These are phyloP conservation scores for Cornus controversa DNA, from an alignment of 148 eudicot species.

Conservation along the genomic window DNA sequence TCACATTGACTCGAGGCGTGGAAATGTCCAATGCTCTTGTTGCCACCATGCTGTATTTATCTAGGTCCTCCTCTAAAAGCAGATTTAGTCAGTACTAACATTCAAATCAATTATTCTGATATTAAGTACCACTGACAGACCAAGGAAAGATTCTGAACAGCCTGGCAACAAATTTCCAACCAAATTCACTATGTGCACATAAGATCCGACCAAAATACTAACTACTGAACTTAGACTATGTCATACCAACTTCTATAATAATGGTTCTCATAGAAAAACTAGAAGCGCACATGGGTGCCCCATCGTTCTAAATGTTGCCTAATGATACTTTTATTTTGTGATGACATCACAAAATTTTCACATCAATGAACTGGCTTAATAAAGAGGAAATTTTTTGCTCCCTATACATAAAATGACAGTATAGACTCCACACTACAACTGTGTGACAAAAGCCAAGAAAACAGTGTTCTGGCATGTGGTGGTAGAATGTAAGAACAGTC, in stretches of 20 bases:
- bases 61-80: too few species aligned
- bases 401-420: background rate
- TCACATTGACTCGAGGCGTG: too few species aligned
- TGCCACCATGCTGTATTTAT: too few species aligned
- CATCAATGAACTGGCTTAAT: background rate
- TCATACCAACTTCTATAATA: background rate
- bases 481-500: background rate
- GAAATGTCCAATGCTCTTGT: too few species aligned
- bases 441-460: background rate
- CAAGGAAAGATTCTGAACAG: background rate
- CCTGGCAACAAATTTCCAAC: background rate
- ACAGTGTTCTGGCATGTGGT: background rate
- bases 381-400: background rate
- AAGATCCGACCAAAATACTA: background rate
- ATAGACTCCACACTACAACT: background rate
- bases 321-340: background rate
- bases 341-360: background rate
- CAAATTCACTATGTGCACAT: background rate
- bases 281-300: background rate
- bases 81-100: too few species aligned
- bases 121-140: too few species aligned
- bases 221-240: background rate
- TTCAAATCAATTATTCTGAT: too few species aligned
- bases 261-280: background rate
- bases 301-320: too few species aligned